These are phyloP conservation scores for Beauveria rudraprayagi DNA, from an alignment of 2,329 filamentous ascomycete species.

Conservation along the genomic window DNA sequence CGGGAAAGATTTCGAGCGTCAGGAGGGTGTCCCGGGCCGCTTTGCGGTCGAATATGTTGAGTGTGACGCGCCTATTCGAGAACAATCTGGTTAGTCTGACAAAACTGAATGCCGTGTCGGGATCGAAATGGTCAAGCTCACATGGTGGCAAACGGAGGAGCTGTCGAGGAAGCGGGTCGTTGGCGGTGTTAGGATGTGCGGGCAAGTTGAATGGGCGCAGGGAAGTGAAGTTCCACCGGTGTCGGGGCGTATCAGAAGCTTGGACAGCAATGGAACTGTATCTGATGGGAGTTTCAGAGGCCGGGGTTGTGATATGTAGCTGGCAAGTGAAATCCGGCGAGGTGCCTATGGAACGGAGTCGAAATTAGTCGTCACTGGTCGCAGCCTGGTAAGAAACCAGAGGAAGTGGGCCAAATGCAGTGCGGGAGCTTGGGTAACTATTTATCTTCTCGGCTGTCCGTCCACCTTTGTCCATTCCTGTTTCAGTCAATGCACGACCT, in stretches of 20 bases:
- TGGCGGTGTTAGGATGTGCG: neutral
- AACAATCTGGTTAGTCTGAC: neutral
- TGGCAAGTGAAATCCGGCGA: neutral
- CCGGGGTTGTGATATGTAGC: neutral
- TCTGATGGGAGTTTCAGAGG: neutral
- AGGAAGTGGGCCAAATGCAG: slow-evolving; percentile 7
- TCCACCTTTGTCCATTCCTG: neutral
- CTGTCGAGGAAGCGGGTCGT: neutral
- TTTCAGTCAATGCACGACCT: slow-evolving; percentile 1
- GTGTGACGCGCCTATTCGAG: slow-evolving; percentile 67
- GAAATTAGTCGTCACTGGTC: slow-evolving; percentile 10
- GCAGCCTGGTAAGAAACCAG: slow-evolving; percentile 3
- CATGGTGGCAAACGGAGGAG: slow-evolving; percentile 7
- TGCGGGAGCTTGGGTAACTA: neutral
- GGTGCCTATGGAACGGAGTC: slow-evolving; percentile 10
- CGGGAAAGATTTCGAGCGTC: slow-evolving; percentile 71
- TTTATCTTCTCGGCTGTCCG: neutral
- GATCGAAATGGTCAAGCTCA: neutral
- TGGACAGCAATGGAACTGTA: neutral
- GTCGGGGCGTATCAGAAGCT: neutral
- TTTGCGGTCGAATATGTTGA: slow-evolving; percentile 72
- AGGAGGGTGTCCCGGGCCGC: slow-evolving; percentile 66
- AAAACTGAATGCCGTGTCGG: neutral
- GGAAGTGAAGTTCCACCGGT: neutral
- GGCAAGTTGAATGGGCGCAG: neutral